A percentile compares a stretch with the other conserved stretches of the same genome.
Evolutionary conservation across 108 stramenopile genomes (phyloP).

Genomic region (Stephanodiscus minutulus): DNA sequence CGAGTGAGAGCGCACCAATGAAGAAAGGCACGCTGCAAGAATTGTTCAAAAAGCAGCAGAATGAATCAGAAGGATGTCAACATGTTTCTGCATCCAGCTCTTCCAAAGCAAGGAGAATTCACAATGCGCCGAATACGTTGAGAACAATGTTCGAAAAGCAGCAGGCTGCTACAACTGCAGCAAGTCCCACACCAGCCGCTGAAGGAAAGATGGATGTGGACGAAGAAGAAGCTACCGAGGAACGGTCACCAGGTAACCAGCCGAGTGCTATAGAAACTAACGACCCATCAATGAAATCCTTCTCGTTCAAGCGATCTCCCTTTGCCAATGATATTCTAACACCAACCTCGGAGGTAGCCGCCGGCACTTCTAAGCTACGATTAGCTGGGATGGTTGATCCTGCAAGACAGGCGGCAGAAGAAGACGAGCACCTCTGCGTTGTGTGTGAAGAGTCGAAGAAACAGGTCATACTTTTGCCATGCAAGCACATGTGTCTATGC

Average conservation of each 20-base stretch:
- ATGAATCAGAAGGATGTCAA: conserved; percentile 4
- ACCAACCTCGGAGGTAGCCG: not conserved
- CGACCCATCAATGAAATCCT: not conserved
- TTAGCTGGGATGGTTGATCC: not conserved
- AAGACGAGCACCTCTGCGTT: conserved; percentile 39
- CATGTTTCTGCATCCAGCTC: not conserved
- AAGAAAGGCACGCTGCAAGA: conserved; percentile 23
- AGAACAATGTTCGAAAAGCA: conserved; percentile 44
- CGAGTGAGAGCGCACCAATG: not conserved
- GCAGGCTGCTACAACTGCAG: conserved; percentile 10
- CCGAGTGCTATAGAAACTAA: not conserved
- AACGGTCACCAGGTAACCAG: not conserved
- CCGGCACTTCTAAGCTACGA: not conserved
- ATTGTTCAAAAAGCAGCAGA: conserved; percentile 19
- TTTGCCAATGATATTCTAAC: not conserved
- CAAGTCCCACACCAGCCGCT: not conserved
- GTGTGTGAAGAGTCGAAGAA: conserved; percentile 49
- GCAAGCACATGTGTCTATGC: conserved; percentile 47
- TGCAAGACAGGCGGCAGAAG: not conserved
- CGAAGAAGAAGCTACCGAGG: not conserved
- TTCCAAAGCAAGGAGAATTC: conserved; percentile 16
- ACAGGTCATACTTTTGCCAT: conserved; percentile 33
- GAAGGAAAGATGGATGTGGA: conserved; percentile 10
- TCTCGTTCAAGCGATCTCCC: conserved; percentile 2
- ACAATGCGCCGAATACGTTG: conserved; percentile 16